Conservation (phyloP, 176 grass and related monocot genomes). For the Leersia perrieri region DNA sequence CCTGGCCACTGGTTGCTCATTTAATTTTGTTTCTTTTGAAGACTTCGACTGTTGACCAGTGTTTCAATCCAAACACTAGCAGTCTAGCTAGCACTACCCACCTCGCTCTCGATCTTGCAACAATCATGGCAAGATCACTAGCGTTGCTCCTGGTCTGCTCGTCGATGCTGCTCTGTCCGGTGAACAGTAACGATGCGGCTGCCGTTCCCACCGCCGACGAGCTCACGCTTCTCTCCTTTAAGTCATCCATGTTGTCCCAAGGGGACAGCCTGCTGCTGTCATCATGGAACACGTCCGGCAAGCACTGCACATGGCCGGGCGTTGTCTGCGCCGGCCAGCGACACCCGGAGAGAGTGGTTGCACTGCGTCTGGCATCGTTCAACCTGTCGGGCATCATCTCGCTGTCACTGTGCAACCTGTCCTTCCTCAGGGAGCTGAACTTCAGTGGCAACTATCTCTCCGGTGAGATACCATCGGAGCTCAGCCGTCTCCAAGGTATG, state of each 20-base stretch:
- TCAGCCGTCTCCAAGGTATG: slow-evolving; percentile 33
- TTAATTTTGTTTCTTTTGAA: no score
- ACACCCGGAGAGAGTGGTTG: slow-evolving; percentile 27
- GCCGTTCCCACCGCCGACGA: no score
- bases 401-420: slow-evolving; percentile 28
- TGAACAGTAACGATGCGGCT: no score
- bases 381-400: slow-evolving; percentile 22
- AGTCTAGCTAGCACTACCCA: no score
- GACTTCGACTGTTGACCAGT: no score
- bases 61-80: no score
- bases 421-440: slow-evolving; percentile 20
- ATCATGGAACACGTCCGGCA: slow-evolving; percentile 26
- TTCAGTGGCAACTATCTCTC: slow-evolving; percentile 12
- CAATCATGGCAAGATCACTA: no score
- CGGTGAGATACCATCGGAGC: background rate
- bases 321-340: slow-evolving; percentile 26
- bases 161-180: no score
- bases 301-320: slow-evolving; percentile 29
- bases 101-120: no score
- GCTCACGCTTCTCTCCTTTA: slow-evolving; percentile 43
- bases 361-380: background rate
- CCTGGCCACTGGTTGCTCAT: no score
- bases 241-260: background rate
- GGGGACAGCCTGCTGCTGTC: background rate
- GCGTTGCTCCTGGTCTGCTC: no score